These are phyloP conservation scores for Astraeus odoratus DNA, from an alignment of 768 basidiomycete genomes.

Conservation along the genomic window DNA sequence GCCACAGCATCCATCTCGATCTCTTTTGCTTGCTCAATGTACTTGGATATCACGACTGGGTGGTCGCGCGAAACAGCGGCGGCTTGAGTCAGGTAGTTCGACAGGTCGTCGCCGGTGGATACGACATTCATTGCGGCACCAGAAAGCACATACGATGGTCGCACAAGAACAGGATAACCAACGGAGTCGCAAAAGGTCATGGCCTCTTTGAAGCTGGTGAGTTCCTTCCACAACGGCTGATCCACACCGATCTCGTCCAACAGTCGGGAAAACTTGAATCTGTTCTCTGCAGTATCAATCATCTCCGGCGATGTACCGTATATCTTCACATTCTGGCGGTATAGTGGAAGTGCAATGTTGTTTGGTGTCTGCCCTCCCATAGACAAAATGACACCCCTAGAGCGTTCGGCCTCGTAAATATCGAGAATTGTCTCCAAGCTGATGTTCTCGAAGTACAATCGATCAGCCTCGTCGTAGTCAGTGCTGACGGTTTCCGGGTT, in stretches of 20 bases:
- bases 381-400: conserved; percentile 88
- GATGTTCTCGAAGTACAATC: conserved; percentile 99
- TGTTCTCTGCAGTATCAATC: conserved; percentile 99
- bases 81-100: conserved; percentile 89
- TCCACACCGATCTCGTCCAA: conserved; percentile 98
- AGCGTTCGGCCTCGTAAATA: conserved; percentile 88
- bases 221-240: conserved; percentile 95
- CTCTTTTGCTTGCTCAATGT: conserved; percentile 99
- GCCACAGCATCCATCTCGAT: conserved; percentile 99
- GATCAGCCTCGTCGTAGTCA: conserved; percentile 97
- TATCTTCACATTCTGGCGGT: conserved; percentile 96
- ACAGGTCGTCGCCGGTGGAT: conserved; percentile 84
- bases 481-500: conserved; percentile 99
- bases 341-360: conserved; percentile 94
- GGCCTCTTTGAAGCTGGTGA: conserved; percentile 87
- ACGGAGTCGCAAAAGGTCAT: conserved; percentile 86
- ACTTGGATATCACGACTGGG: conserved; percentile 97
- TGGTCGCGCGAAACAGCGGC: conserved; percentile 94
- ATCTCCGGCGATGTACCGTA: conserved; percentile 98
- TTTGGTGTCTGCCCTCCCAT: conserved; percentile 99
- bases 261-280: conserved; percentile 98
- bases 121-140: conserved; percentile 99
- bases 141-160: conserved; percentile 98
- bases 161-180: conserved; percentile 91
- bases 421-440: conserved; percentile 93